A percentile compares a stretch with the other conserved stretches of the same genome.
Conservation (phyloP, 768 basidiomycete species). For the Tephrocybe sp. region DNA sequence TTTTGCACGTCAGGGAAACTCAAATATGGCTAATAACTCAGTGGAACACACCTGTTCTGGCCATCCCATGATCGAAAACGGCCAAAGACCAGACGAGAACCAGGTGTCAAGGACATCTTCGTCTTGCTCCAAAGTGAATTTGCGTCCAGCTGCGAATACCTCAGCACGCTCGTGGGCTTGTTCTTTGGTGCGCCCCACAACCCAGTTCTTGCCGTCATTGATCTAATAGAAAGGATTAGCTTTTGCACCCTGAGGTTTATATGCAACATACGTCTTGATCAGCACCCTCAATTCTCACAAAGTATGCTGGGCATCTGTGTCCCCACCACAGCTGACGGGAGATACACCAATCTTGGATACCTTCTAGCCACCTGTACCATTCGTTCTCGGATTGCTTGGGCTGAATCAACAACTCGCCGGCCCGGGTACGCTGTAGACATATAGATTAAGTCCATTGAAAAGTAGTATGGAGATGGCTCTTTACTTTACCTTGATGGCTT, state of each 20-base stretch:
- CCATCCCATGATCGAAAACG: constrained; percentile 97
- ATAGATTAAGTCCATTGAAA: not conserved
- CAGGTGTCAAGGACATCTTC: constrained; percentile 98
- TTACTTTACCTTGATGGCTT: constrained; percentile 72
- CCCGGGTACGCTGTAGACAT: constrained; percentile 67
- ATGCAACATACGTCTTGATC: constrained; percentile 55
- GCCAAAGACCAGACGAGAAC: constrained; percentile 98
- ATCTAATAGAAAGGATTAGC: constrained; percentile 30
- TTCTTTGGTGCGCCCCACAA: constrained; percentile 76
- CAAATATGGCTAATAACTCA: not conserved
- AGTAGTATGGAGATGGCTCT: not conserved
- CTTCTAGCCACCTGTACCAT: constrained; percentile 95
- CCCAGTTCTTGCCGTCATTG: constrained; percentile 82
- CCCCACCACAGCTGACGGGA: constrained; percentile 99
- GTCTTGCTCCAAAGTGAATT: constrained; percentile 85
- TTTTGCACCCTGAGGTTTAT: not conserved
- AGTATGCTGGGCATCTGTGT: constrained; percentile 93
- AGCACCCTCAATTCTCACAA: constrained; percentile 79
- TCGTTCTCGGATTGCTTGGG: constrained; percentile 89
- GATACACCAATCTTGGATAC: constrained; percentile 98
- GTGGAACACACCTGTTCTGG: constrained; percentile 69
- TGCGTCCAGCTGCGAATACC: constrained; percentile 58
- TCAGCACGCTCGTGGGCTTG: constrained; percentile 79
- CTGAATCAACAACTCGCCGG: constrained; percentile 80
- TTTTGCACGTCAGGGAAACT: not conserved